Evolutionary conservation across 192 early-diverging fungal species (phyloP), one percentile per base, ranked within the genome.

Genomic region (Coemansia sp.): DNA sequence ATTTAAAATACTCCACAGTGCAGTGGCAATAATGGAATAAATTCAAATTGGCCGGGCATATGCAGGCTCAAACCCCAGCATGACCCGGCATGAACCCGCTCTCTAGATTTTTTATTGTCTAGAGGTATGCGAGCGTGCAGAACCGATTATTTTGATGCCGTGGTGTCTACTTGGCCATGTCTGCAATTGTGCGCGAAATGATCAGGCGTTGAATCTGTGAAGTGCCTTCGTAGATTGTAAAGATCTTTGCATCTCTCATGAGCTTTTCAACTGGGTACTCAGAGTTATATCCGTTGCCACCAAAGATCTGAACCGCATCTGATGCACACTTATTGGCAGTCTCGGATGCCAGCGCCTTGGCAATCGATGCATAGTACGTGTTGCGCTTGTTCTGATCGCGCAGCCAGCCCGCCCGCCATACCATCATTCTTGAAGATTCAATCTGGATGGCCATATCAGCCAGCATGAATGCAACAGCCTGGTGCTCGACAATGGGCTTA

Each of bases 191-290:
- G 54, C 92, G 89, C 48, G 92, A 93, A 75, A 96, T 93, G 61
- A 98, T 91, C 49, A 96, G 68, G 47, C 95, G 87, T 75, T 98
- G 95, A 72, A 98, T 92, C 83, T 98, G 94, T 22, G 89, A 91
- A 4, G 95, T 98, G 60, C 95, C 95, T 77, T 98, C 95, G 66
- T 98, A 98, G 61, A 98, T 96, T 76, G 92, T 91, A 83, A 95
- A 96, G 70, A 96, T 94, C 84, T 93, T 93, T 61, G 92, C 91
- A 60, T 93, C 92, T 60, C 93, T 86, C 88, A 93, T 93, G 43
- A 98, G 82, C 84, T 98, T 98, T 79, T 98, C 95, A 12, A 97
- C 94, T 0, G 93, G 93, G 78, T 96, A 95, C 71, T 97, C 93
- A 12, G 86, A 79, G 70, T 91, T 92, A 72, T 85, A 87, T 7